Evolutionary conservation across 768 basidiomycete genomes (phyloP).

Genomic region (Hygrocybe punicea): DNA sequence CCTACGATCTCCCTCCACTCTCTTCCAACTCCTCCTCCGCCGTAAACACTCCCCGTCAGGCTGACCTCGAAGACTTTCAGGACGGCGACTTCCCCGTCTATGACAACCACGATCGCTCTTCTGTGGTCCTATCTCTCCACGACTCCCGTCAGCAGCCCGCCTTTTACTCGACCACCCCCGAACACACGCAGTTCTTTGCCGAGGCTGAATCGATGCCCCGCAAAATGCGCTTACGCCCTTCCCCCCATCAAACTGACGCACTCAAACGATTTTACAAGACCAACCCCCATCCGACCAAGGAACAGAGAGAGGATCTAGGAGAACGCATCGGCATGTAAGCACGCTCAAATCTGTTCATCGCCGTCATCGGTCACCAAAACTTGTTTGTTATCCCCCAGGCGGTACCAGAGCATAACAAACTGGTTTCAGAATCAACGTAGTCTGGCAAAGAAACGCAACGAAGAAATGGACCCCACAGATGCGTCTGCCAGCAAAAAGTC

Average conservation of each 20-base stretch:
- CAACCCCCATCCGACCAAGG: constrained; percentile 65
- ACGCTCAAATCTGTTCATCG: constrained; percentile 26
- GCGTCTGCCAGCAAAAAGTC: constrained; percentile 26
- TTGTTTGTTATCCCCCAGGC: constrained; percentile 49
- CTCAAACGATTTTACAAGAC: constrained; percentile 61
- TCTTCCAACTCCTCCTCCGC: constrained; percentile 31
- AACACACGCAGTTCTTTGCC: constrained; percentile 48
- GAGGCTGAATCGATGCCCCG: constrained; percentile 53
- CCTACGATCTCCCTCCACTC: constrained; percentile 33
- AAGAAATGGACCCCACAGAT: constrained; percentile 45
- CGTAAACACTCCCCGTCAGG: constrained; percentile 27
- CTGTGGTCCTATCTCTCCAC: constrained; percentile 32
- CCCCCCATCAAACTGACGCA: constrained; percentile 63
- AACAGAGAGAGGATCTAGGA: constrained; percentile 63
- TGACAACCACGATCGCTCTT: constrained; percentile 36
- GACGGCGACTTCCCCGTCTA: constrained; percentile 45
- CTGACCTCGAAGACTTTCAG: constrained; percentile 44
- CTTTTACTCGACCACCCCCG: constrained; percentile 48
- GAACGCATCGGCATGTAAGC: constrained; percentile 73
- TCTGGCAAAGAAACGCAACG: constrained; percentile 66
- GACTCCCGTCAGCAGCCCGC: constrained; percentile 26
- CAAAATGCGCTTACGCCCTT: constrained; percentile 62
- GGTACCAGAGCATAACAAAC: constrained; percentile 74
- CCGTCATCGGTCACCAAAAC: constrained; percentile 31
- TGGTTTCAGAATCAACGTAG: constrained; percentile 89